Conservation (phyloP, 257 asterid species). For the Solanum chiquidenum region DNA sequence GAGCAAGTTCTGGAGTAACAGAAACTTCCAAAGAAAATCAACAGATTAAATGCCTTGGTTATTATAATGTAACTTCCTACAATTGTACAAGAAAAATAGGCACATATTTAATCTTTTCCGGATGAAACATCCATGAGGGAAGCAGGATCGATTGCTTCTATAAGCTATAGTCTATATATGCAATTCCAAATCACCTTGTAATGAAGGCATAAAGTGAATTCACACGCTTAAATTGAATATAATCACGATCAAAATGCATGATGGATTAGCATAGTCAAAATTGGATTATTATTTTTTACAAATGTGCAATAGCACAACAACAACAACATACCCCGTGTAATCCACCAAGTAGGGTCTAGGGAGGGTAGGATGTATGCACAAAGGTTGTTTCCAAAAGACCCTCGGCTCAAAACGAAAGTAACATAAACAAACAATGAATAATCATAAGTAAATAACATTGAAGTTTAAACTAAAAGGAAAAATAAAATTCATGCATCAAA, state of each 20-base stretch:
- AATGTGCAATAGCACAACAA: not conserved
- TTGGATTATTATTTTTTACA: not conserved
- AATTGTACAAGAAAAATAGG: not conserved
- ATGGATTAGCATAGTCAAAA: not conserved
- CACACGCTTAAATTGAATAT: not conserved
- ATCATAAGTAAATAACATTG: not conserved
- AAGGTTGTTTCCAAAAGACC: not conserved
- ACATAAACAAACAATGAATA: not conserved
- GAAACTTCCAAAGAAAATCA: too few species aligned
- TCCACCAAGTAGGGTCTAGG: not conserved
- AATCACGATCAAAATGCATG: not conserved
- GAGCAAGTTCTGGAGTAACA: too few species aligned
- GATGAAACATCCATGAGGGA: not conserved
- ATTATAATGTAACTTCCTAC: not conserved
- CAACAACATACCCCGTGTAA: not conserved
- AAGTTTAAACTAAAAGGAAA: not conserved
- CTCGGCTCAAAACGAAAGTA: not conserved
- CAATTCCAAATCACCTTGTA: not conserved
- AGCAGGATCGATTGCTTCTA: not conserved
- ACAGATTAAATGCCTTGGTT: not conserved
- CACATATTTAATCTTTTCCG: not conserved
- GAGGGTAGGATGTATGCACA: not conserved
- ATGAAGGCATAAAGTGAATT: not conserved
- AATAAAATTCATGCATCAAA: not conserved
- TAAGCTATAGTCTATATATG: not conserved